Evolutionary conservation across 1,139 yeast genomes (phyloP).

Genomic region (Blastobotrys ciferrii): DNA sequence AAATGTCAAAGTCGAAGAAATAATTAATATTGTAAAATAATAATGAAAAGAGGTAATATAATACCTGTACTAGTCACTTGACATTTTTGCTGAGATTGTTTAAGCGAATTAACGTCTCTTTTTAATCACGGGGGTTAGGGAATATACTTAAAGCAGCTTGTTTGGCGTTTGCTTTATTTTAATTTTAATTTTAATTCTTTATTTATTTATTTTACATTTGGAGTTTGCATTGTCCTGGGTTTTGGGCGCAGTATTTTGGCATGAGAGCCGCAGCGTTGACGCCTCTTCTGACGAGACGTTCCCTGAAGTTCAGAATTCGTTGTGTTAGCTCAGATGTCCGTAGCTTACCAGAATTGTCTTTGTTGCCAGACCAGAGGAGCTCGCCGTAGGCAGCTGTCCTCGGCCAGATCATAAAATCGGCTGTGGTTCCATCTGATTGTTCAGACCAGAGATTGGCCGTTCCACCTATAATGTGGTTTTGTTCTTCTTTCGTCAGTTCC

Average conservation of each 20-base stretch:
- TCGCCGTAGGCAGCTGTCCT: constrained; percentile 50
- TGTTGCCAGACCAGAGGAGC: constrained; percentile 47
- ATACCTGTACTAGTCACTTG: too few species aligned
- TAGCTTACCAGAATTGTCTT: constrained; percentile 35
- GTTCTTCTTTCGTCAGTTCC: constrained; percentile 39
- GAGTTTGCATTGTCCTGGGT: constrained; percentile 4
- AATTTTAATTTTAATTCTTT: too few species aligned
- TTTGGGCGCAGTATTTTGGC: constrained; percentile 41
- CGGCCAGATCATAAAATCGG: constrained; percentile 47
- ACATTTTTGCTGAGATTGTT: too few species aligned
- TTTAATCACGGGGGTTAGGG: too few species aligned
- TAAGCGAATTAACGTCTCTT: too few species aligned
- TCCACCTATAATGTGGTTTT: constrained; percentile 43
- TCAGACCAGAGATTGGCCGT: constrained; percentile 50
- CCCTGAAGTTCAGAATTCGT: constrained; percentile 46
- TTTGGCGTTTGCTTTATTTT: too few species aligned
- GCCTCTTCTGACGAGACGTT: constrained; percentile 44
- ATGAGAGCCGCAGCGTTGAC: constrained; percentile 42
- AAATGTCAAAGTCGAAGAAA: constrained; percentile 2
- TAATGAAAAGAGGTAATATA: too few species aligned
- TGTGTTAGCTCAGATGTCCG: constrained; percentile 40
- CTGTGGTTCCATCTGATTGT: constrained; percentile 41
- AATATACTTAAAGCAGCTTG: too few species aligned
- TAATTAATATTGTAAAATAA: too few species aligned
- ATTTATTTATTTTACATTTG: not conserved